These are phyloP conservation scores for Ustilago crameri DNA, from an alignment of 1,284 basidiomycete genomes.

Conservation along the genomic window DNA sequence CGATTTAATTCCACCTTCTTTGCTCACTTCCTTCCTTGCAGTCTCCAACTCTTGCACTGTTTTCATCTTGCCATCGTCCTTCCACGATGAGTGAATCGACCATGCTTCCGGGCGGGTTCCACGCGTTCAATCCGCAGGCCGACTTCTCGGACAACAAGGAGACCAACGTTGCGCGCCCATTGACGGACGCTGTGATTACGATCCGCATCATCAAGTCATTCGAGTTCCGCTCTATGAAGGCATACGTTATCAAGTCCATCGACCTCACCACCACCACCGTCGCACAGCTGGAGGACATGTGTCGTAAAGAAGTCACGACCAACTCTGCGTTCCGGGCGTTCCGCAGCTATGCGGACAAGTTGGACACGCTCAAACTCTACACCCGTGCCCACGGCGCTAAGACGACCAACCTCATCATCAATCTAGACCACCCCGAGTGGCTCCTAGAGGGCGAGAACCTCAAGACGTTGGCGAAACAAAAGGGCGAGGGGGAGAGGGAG, in stretches of 20 bases:
- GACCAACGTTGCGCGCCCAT: slow-evolving; percentile 77
- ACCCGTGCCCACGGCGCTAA: slow-evolving; percentile 94
- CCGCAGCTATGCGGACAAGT: slow-evolving; percentile 41
- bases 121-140: slow-evolving; percentile 53
- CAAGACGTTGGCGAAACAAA: background rate
- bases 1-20: no score
- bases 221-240: slow-evolving; percentile 88
- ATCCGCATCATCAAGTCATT: slow-evolving; percentile 95
- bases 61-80: no score
- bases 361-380: slow-evolving; percentile 91
- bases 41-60: no score
- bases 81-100: slow-evolving; percentile 12
- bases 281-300: slow-evolving; percentile 78
- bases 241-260: slow-evolving; percentile 82
- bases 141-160: slow-evolving; percentile 72
- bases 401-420: slow-evolving; percentile 69
- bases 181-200: slow-evolving; percentile 82
- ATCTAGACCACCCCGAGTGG: slow-evolving; percentile 65
- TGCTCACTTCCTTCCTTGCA: no score
- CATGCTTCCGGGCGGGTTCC: slow-evolving; percentile 41
- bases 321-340: slow-evolving; percentile 58
- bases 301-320: slow-evolving; percentile 70
- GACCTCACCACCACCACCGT: slow-evolving; percentile 84
- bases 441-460: slow-evolving; percentile 45
- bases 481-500: background rate